These are phyloP conservation scores for Agaricus sinodeliciosus DNA, from an alignment of 768 basidiomycete genomes.

Conservation along the genomic window DNA sequence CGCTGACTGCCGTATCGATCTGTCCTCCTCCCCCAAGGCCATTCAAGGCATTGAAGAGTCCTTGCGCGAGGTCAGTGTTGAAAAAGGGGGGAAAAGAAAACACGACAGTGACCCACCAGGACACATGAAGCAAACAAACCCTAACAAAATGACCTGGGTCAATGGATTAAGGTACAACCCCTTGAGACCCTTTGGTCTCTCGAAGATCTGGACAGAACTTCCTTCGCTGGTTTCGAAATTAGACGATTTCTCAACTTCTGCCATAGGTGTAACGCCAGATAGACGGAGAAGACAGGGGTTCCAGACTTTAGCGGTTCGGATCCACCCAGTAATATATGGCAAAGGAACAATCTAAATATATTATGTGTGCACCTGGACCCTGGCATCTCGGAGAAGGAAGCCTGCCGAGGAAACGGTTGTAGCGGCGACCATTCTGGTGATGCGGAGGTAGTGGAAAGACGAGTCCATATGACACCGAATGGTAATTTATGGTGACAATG, in stretches of 20 bases:
- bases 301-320: background rate
- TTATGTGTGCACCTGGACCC: background rate
- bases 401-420: background rate
- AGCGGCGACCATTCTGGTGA: background rate
- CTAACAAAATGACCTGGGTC: slow-evolving; percentile 57
- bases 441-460: too few species aligned
- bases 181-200: slow-evolving; percentile 44
- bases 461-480: background rate
- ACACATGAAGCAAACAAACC: slow-evolving; percentile 65
- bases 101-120: slow-evolving; percentile 32
- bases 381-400: background rate
- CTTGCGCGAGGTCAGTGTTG: slow-evolving; percentile 23
- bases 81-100: background rate
- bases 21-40: slow-evolving; percentile 79
- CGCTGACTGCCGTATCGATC: slow-evolving; percentile 53
- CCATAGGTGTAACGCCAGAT: background rate
- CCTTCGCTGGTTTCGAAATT: slow-evolving; percentile 16
- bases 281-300: background rate
- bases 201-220: slow-evolving; percentile 26
- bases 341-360: background rate
- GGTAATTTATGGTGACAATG: too few species aligned
- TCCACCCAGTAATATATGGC: background rate
- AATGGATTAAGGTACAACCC: slow-evolving; percentile 54
- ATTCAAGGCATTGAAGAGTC: slow-evolving; percentile 72
- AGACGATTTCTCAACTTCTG: slow-evolving; percentile 3